Evolutionary conservation across 2,329 filamentous ascomycete genomes (phyloP).

Genomic region (Venturia asperata): DNA sequence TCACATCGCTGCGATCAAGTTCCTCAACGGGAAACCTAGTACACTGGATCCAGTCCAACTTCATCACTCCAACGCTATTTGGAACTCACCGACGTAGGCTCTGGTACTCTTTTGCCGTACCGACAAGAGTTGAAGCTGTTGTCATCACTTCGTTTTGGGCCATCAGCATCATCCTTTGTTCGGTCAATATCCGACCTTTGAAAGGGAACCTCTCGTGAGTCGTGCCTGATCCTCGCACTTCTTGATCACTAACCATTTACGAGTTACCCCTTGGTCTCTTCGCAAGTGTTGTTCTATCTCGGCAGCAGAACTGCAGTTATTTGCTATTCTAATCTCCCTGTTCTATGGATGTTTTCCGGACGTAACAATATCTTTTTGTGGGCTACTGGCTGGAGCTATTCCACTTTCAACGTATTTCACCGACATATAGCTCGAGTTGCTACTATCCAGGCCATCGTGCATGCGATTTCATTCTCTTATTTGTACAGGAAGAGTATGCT

Average conservation of each 20-base stretch:
- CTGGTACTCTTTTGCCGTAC: slow-evolving; percentile 38
- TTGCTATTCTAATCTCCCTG: slow-evolving; percentile 55
- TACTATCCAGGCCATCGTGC: slow-evolving; percentile 59
- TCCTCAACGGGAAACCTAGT: background rate
- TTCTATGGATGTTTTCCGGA: slow-evolving; percentile 60
- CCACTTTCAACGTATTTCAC: slow-evolving; percentile 89
- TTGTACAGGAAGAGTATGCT: slow-evolving; percentile 27
- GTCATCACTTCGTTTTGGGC: slow-evolving; percentile 40
- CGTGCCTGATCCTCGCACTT: background rate
- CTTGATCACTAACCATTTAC: background rate
- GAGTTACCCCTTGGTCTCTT: slow-evolving; percentile 27
- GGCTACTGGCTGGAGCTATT: slow-evolving; percentile 71
- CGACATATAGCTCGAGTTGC: slow-evolving; percentile 74
- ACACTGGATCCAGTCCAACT: slow-evolving; percentile 24
- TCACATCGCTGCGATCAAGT: background rate
- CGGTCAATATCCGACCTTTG: slow-evolving; percentile 37
- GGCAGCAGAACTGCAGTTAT: slow-evolving; percentile 59
- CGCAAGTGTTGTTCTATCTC: slow-evolving; percentile 48
- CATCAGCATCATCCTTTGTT: slow-evolving; percentile 39
- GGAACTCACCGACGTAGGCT: slow-evolving; percentile 36
- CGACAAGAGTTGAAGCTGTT: slow-evolving; percentile 42
- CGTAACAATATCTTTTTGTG: slow-evolving; percentile 61
- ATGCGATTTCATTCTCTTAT: slow-evolving; percentile 60
- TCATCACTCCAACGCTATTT: slow-evolving; percentile 40
- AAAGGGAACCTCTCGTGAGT: slow-evolving; percentile 18